Percentiles rank a stretch among this genome's conserved stretches.
Conservation (phyloP, 192 early-diverging fungal genomes). For the Coemansia furcata region DNA sequence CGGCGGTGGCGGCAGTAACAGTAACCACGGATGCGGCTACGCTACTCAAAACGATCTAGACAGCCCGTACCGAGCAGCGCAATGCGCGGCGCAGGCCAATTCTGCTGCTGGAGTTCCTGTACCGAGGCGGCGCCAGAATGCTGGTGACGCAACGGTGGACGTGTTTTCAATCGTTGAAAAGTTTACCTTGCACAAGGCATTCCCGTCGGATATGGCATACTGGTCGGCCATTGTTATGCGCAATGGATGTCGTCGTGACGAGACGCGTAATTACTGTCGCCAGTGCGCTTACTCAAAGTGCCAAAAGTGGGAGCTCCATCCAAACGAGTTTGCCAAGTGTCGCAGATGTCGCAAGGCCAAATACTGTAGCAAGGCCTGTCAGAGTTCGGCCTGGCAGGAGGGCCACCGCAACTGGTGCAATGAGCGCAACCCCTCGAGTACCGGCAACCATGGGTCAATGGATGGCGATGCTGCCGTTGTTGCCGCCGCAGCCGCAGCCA, state of each 20-base stretch:
- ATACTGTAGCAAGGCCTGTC: constrained; percentile 80
- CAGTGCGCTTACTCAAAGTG: constrained; percentile 79
- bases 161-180: constrained; percentile 79
- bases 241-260: constrained; percentile 77
- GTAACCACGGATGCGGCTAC: constrained; percentile 12
- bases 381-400: constrained; percentile 73
- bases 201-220: constrained; percentile 61
- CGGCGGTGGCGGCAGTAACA: constrained; percentile 12
- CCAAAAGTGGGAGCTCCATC: constrained; percentile 71
- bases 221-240: constrained; percentile 81
- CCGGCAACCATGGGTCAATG: constrained; percentile 7
- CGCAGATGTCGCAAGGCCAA: constrained; percentile 82
- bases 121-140: constrained; percentile 20
- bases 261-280: constrained; percentile 64
- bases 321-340: constrained; percentile 83
- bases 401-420: constrained; percentile 82
- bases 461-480: constrained; percentile 25
- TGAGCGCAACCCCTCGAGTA: constrained; percentile 45
- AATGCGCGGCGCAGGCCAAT: constrained; percentile 26
- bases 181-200: constrained; percentile 64
- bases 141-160: constrained; percentile 45
- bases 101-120: constrained; percentile 27
- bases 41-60: constrained; percentile 25
- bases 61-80: constrained; percentile 34
- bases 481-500: constrained; percentile 26